Conservation (phyloP, 1,139 yeast species). For the Yamadazyma dushanensis region DNA sequence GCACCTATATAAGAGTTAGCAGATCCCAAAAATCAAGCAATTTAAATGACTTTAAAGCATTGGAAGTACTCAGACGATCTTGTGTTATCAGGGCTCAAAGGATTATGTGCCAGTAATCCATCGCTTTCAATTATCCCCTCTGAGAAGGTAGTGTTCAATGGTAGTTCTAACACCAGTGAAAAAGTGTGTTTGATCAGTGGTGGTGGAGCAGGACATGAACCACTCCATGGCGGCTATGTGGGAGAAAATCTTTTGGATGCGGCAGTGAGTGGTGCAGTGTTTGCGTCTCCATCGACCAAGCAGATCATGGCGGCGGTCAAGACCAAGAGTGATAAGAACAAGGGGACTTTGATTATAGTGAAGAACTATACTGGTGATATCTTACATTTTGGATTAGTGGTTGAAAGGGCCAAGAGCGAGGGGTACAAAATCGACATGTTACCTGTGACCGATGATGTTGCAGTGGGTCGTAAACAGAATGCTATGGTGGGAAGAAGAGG, state of each 20-base stretch:
- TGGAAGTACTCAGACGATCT: conserved; percentile 61
- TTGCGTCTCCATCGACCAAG: conserved; percentile 92
- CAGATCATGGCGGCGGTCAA: conserved; percentile 76
- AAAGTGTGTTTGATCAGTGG: conserved; percentile 80
- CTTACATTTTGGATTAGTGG: conserved; percentile 87
- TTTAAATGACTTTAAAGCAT: conserved; percentile 32
- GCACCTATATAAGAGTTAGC: not conserved
- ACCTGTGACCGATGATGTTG: conserved; percentile 85
- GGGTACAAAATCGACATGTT: conserved; percentile 73
- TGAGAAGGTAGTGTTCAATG: conserved; percentile 65
- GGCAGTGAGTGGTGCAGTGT: conserved; percentile 85
- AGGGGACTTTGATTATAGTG: conserved; percentile 71
- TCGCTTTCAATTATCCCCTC: conserved; percentile 58
- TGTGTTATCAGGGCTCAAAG: conserved; percentile 63
- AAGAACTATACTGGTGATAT: conserved; percentile 95
- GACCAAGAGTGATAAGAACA: conserved; percentile 54
- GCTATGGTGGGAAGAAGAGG: conserved; percentile 93
- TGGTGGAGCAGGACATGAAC: conserved; percentile 97
- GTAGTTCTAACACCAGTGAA: conserved; percentile 32
- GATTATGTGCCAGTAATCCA: conserved; percentile 71
- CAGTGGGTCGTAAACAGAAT: conserved; percentile 85
- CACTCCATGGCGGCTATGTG: conserved; percentile 87
- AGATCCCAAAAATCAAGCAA: not conserved
- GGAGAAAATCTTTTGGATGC: conserved; percentile 81
- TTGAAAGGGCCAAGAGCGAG: conserved; percentile 78